Evolutionary conservation across 345 rosid genomes (phyloP).

Genomic region (Salix brachista): DNA sequence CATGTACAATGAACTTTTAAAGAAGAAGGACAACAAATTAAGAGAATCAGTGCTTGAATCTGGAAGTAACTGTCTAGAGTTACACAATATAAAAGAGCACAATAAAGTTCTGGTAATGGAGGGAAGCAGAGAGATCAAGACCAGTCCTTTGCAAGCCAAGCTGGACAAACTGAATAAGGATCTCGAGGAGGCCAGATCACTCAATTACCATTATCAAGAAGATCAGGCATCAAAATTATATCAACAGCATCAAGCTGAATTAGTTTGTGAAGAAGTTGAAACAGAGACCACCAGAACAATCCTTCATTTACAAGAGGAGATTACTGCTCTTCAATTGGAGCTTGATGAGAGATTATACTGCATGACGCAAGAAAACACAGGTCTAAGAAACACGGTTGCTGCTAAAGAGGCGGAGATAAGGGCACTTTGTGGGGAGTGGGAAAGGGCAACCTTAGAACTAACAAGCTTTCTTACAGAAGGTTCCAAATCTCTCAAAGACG

Average conservation of each 20-base stretch:
- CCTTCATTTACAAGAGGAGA: conserved; percentile 78
- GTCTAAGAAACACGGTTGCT: conserved; percentile 43
- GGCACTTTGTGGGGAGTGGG: conserved; percentile 62
- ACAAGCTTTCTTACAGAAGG: conserved; percentile 79
- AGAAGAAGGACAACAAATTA: conserved; percentile 34
- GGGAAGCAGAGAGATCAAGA: conserved; percentile 27
- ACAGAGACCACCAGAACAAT: conserved; percentile 71
- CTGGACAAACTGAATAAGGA: conserved; percentile 50
- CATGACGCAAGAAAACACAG: conserved; percentile 49
- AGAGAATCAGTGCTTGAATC: conserved; percentile 23
- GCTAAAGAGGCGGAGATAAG: conserved; percentile 58
- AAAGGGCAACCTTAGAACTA: conserved; percentile 72
- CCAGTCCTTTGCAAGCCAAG: conserved; percentile 43
- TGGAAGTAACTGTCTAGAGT: conserved; percentile 26
- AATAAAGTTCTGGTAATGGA: conserved; percentile 18
- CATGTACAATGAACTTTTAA: conserved; percentile 33
- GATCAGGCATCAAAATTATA: conserved; percentile 52
- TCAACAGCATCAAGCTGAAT: conserved; percentile 53
- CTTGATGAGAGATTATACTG: conserved; percentile 46
- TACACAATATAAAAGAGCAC: conserved; percentile 19
- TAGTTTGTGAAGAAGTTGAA: conserved; percentile 78
- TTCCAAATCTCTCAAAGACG: conserved; percentile 79
- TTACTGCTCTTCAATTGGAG: conserved; percentile 56
- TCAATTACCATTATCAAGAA: conserved; percentile 51
- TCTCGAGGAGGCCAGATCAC: conserved; percentile 52